Conservation (phyloP, 176 grass and related monocot species). For the Aechmea fasciata region DNA sequence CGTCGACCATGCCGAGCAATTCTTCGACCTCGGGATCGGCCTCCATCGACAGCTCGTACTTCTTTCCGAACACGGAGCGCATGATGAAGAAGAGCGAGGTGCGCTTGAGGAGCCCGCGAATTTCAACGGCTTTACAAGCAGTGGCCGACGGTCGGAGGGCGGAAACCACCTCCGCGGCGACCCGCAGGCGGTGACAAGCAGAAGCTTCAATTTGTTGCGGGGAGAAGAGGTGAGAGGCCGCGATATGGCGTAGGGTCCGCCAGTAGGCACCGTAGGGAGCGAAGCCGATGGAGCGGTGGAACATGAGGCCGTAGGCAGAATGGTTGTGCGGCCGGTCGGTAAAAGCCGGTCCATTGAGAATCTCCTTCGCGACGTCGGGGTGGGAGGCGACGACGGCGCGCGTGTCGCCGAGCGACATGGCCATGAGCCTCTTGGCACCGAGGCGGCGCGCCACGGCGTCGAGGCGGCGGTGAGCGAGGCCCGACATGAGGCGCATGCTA, state of each 20-base stretch:
- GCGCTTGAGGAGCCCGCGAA: constrained; percentile 49
- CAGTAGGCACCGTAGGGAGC: constrained; percentile 70
- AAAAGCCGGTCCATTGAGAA: constrained; percentile 68
- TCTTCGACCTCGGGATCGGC: constrained; percentile 38
- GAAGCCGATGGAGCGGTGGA: constrained; percentile 84
- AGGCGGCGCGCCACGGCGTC: constrained; percentile 31
- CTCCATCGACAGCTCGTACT: constrained; percentile 31
- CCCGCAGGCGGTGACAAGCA: constrained; percentile 39
- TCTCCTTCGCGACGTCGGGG: constrained; percentile 71
- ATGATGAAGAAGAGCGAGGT: constrained; percentile 80
- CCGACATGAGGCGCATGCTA: constrained; percentile 74
- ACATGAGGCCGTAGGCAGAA: constrained; percentile 85
- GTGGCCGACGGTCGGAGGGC: constrained; percentile 13
- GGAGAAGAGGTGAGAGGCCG: constrained; percentile 54
- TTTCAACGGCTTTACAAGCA: constrained; percentile 13
- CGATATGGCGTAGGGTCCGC: constrained; percentile 49
- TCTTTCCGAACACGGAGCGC: constrained; percentile 74
- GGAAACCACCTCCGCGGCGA: constrained; percentile 29
- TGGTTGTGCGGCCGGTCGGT: constrained; percentile 55
- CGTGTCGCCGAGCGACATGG: constrained; percentile 63
- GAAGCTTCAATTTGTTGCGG: constrained; percentile 58
- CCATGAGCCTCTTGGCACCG: constrained; percentile 63
- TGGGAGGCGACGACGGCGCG: constrained; percentile 59
- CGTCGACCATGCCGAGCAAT: constrained; percentile 56
- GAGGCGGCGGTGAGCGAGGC: constrained; percentile 54